Evolutionary conservation across 805 yeast species (phyloP), one percentile per base, ranked within the genome.

Genomic region (Yamadazyma kitorensis): DNA sequence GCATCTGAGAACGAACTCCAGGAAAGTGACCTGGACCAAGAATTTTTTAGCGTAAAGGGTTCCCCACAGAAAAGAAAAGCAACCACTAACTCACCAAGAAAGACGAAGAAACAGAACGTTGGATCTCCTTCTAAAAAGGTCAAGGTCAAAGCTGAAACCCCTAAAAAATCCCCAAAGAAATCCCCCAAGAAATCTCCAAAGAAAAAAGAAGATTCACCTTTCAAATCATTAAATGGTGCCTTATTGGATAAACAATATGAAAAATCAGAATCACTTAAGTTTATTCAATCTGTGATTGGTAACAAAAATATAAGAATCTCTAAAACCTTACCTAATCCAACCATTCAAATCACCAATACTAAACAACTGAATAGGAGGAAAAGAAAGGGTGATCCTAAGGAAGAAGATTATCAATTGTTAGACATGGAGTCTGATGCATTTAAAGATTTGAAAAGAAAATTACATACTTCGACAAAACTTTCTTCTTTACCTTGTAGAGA

Each of bases 401-500:
- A 33, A 29, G 33, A 13, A 6, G 38, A 34, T 12, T 34, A 34
- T 16, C 38, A 34, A 22, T 12, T 34, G 9, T 30, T 34, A 14
- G 64, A 54, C 35, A 41, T 52, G 11, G 47, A 46, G 18, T 54
- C 61, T 6, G 36, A 47, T 31, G 55, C 66, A 3, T 66, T 67
- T 43, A 59, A 56, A 27, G 64, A 67, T 27, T 46, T 66, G 21
- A 63, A 60, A 37, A 67, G 64, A 4, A 54, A 67, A 51, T 48
- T 74, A 44, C 62, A 72, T 54, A 48, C 76, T 27, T 58, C 76
- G 33, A 52, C 70, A 36, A 68, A 64, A 46, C 54, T 72, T 30
- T 66, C 61, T 34, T 55, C 79, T 1, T 63, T 91, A 23, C 96
- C 96, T 0, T 88, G 97, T 37, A 72, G 98, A 35, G 97, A 87